These are phyloP conservation scores for Aspergillus spinulosporus DNA, from an alignment of 2,329 filamentous ascomycete species.

Conservation along the genomic window DNA sequence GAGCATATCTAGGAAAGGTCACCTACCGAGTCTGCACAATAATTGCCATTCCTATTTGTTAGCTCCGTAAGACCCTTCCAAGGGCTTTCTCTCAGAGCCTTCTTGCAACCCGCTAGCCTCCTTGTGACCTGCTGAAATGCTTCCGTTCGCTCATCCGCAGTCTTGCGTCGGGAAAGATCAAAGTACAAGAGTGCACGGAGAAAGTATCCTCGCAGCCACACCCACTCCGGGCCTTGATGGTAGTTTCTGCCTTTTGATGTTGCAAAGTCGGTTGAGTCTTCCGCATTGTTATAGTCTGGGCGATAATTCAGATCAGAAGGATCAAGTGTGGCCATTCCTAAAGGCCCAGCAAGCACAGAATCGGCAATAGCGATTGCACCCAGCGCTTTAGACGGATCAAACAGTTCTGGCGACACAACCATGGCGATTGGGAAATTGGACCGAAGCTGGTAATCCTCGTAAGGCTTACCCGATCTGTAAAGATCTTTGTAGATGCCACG, in stretches of 20 bases:
- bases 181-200: conserved; percentile 88
- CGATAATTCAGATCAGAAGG: conserved; percentile 90
- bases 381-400: conserved; percentile 75
- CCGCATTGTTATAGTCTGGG: conserved; percentile 91
- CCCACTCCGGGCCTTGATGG: conserved; percentile 96
- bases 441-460: conserved; percentile 95
- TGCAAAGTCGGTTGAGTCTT: conserved; percentile 86
- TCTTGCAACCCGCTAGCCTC: conserved; percentile 78
- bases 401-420: conserved; percentile 87
- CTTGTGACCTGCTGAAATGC: conserved; percentile 93
- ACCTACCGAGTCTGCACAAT: conserved; percentile 81
- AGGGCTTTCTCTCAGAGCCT: conserved; percentile 72
- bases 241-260: conserved; percentile 96
- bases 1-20: conserved; percentile 3
- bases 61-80: conserved; percentile 94
- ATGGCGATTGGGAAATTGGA: conserved; percentile 95
- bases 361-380: conserved; percentile 79
- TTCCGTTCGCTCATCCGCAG: conserved; percentile 70
- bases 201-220: conserved; percentile 97
- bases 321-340: conserved; percentile 94
- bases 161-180: conserved; percentile 71
- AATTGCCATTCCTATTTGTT: conserved; percentile 83
- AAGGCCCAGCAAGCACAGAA: conserved; percentile 75
- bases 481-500: conserved; percentile 98
- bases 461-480: conserved; percentile 90